Base-by-base conservation (phyloP, 768 basidiomycete genomes). In the Pulveroboletus frians region DNA sequence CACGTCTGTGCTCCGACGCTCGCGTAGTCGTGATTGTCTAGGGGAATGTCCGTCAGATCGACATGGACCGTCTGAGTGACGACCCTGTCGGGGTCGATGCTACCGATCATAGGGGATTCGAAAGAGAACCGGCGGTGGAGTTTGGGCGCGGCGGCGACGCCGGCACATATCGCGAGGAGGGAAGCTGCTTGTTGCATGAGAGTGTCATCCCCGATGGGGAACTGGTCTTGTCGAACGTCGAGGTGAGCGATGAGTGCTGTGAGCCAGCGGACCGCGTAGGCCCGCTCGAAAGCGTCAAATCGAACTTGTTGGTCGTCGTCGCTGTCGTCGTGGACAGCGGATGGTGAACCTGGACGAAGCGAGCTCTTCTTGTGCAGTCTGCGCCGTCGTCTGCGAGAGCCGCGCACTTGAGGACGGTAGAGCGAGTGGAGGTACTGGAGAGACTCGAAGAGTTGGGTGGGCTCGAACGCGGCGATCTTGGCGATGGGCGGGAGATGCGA, bases 1-100 rank as follows among this genome's bases (percentile, higher is more conserved):
- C 91, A 94, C 0, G 90, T 93, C 68, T 92, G 91, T 23, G 88
- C 83, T 1, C 91, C 91, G 15, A 91, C 81, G 47, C 82, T 85
- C 11, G 72, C 69, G 53, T 80, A 84, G 55, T 88, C 84, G n/a
- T 74, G 69, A 47, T 87, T 83, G 43, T 83, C 77, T 37, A 91
- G 67, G 2, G 87, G 80, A 2, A 82, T 75, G 62, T 92, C 91
- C 27, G 72, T 81, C 42, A 93, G 58, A 44, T 71, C 61, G 10
- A 86, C 68, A 10, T 67, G 56, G 34, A 75, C 9, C 4, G 31
- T 32, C 31, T 20, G 30, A 20, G 14, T 21, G 21, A 21, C 23
- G 31, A 73, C 55, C 39, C 21, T 6, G 30, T 43, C 18, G 1
- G 20, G 3, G 30, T 32, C 3, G 14, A 32, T 18, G 9, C 20